phyloP scores from a whole-genome alignment of 805 yeast genomes.

The Yarrowia sp. region DNA sequence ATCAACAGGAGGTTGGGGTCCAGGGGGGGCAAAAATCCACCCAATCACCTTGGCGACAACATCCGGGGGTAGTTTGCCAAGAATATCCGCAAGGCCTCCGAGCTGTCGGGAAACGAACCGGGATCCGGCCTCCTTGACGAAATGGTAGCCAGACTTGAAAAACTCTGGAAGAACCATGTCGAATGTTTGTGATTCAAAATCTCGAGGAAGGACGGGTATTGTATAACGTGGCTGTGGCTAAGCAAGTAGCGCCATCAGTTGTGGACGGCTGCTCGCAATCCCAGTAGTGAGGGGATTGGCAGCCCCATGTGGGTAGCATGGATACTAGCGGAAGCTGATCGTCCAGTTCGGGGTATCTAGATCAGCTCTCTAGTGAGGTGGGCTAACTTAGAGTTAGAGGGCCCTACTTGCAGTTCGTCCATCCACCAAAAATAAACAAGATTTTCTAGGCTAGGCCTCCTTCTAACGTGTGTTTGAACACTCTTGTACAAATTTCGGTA shows the following conservation, averaged over 20 bases:
- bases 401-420: no score
- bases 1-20: neutral
- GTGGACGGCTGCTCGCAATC: neutral
- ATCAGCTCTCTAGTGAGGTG: neutral
- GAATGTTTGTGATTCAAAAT: neutral
- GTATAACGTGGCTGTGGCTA: neutral
- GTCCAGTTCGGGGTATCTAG: neutral
- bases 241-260: neutral
- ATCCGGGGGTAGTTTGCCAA: neutral
- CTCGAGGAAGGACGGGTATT: neutral
- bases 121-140: neutral
- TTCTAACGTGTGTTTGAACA: no score
- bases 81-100: neutral
- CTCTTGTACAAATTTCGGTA: no score
- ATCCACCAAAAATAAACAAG: no score
- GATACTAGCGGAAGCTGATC: neutral
- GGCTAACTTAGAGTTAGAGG: neutral
- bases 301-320: neutral
- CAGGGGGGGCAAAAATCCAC: neutral
- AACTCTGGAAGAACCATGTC: neutral
- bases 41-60: neutral
- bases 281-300: neutral
- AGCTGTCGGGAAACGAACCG: neutral
- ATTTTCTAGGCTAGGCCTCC: no score
- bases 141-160: neutral